These are phyloP conservation scores for Geosmithia morbida DNA, from an alignment of 2,329 filamentous ascomycete genomes.

Conservation along the genomic window DNA sequence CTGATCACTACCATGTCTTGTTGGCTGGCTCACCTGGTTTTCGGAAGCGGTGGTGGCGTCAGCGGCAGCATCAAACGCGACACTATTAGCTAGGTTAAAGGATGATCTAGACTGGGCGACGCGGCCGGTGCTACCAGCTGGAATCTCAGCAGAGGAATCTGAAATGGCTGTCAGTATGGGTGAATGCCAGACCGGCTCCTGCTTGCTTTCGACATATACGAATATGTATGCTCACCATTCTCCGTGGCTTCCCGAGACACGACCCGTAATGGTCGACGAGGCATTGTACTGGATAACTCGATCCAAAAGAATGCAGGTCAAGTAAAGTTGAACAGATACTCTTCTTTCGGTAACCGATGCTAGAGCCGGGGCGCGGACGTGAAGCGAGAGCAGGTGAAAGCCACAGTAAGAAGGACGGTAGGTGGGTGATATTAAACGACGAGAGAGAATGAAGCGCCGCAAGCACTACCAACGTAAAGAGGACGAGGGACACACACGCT, in stretches of 20 bases:
- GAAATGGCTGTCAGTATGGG: neutral
- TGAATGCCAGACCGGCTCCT: too few species aligned
- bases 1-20: neutral
- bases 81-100: neutral
- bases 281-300: neutral
- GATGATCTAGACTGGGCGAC: conserved; percentile 1
- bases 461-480: too few species aligned
- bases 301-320: too few species aligned
- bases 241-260: neutral
- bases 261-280: neutral
- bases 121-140: neutral
- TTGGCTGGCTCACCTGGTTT: neutral
- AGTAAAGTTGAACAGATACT: too few species aligned
- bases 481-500: too few species aligned
- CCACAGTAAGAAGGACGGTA: too few species aligned
- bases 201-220: too few species aligned
- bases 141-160: neutral
- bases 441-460: too few species aligned
- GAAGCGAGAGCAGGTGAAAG: too few species aligned
- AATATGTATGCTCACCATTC: neutral
- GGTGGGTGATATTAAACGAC: too few species aligned
- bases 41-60: neutral
- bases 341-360: too few species aligned
- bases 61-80: neutral
- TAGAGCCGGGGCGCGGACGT: too few species aligned